Evolutionary conservation across 306 rosid genomes (phyloP).

Genomic region (Rosa lucieae): DNA sequence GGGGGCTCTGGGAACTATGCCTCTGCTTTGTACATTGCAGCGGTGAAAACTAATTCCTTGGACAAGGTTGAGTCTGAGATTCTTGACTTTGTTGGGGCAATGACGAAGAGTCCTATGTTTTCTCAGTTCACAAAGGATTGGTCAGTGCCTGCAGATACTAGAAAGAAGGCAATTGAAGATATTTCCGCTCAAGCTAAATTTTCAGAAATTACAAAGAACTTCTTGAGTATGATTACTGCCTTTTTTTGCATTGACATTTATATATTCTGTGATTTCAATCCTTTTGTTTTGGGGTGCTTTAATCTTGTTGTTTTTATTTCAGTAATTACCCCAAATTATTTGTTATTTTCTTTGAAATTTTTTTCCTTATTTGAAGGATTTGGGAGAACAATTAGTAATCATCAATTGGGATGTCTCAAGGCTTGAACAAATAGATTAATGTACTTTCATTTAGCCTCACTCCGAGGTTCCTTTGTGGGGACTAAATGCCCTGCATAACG

Average conservation of each 20-base stretch:
- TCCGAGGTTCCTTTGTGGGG: neutral
- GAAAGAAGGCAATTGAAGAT: conserved; percentile 58
- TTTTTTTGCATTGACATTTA: neutral
- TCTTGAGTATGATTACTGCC: conserved; percentile 60
- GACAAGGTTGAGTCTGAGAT: conserved; percentile 85
- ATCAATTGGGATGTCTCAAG: neutral
- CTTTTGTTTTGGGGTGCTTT: neutral
- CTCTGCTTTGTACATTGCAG: conserved; percentile 76
- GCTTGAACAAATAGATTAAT: neutral
- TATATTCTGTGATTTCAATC: neutral
- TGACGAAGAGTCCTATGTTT: conserved; percentile 53
- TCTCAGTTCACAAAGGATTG: conserved; percentile 63
- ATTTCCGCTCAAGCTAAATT: conserved; percentile 61
- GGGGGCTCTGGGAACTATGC: conserved; percentile 98
- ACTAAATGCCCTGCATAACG: neutral
- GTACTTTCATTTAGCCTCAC: neutral
- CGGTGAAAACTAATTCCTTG: conserved; percentile 61
- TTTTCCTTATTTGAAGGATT: neutral
- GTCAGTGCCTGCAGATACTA: conserved; percentile 53
- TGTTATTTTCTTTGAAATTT: neutral
- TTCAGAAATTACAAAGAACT: conserved; percentile 69
- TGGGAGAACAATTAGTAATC: neutral
- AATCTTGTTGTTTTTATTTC: neutral
- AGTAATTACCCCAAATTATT: neutral
- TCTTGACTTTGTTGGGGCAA: conserved; percentile 51